phyloP scores from a whole-genome alignment of 2,329 filamentous ascomycete species.

The Coleophoma crateriformis region DNA sequence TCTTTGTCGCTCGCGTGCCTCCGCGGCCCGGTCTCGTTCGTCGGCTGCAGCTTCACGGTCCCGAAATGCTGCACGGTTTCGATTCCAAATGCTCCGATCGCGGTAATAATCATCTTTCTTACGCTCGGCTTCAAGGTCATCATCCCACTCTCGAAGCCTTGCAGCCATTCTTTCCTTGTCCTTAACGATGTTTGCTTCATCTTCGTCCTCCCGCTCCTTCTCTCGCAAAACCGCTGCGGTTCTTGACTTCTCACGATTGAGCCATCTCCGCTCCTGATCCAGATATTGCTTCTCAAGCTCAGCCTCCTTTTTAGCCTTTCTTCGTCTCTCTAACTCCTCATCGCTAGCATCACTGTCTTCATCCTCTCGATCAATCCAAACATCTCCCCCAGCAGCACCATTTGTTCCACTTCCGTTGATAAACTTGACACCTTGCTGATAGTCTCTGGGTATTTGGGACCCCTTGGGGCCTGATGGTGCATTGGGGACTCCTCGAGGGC shows the following conservation, averaged over 20 bases:
- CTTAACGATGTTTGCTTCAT: slow-evolving; percentile 59
- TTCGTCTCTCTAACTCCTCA: slow-evolving; percentile 72
- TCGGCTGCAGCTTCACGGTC: slow-evolving; percentile 71
- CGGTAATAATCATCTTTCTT: slow-evolving; percentile 80
- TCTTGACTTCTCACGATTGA: slow-evolving; percentile 79
- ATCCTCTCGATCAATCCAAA: slow-evolving; percentile 62
- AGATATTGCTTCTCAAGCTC: slow-evolving; percentile 77
- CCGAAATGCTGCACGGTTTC: slow-evolving; percentile 70
- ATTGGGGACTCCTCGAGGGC: slow-evolving; percentile 65
- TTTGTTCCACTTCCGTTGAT: slow-evolving; percentile 72
- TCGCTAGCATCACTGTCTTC: slow-evolving; percentile 87
- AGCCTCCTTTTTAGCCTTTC: slow-evolving; percentile 62
- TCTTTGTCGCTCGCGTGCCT: slow-evolving; percentile 68
- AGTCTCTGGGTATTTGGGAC: slow-evolving; percentile 61
- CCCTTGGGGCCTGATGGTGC: slow-evolving; percentile 70
- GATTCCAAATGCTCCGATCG: slow-evolving; percentile 78
- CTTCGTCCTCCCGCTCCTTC: slow-evolving; percentile 71
- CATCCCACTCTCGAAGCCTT: slow-evolving; percentile 77
- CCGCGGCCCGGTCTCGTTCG: slow-evolving; percentile 73
- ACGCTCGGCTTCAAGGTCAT: slow-evolving; percentile 72
- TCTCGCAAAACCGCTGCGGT: slow-evolving; percentile 84
- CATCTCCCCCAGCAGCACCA: slow-evolving; percentile 38
- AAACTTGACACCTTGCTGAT: slow-evolving; percentile 74
- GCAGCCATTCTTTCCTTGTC: slow-evolving; percentile 64
- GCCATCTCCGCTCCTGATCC: slow-evolving; percentile 85